These are phyloP conservation scores for Candida tetrigidarum DNA, from an alignment of 1,139 yeast genomes.

Conservation along the genomic window DNA sequence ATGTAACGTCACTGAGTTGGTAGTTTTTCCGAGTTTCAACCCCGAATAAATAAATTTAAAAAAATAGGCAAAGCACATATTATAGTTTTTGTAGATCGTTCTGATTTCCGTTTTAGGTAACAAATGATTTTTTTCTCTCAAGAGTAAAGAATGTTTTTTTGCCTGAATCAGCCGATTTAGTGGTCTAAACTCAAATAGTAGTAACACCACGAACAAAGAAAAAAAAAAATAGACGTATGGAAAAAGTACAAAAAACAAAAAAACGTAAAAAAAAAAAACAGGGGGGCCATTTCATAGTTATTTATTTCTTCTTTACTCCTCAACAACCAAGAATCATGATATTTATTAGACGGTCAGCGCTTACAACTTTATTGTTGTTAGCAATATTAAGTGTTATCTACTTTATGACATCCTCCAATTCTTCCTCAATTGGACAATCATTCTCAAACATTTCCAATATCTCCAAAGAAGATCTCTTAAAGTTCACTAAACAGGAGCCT, in stretches of 20 bases:
- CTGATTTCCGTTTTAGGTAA: not conserved
- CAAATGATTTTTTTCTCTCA: not conserved
- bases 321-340: too few relatives aligned
- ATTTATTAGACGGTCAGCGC: conserved; percentile 28
- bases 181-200: too few relatives aligned
- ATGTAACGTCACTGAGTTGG: not conserved
- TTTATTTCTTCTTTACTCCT: not conserved
- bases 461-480: conserved; percentile 7
- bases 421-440: conserved; percentile 21
- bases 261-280: not conserved
- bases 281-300: not conserved
- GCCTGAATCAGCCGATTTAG: not conserved
- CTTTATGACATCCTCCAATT: conserved; percentile 28
- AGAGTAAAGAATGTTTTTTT: not conserved
- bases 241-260: not conserved
- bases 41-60: too few relatives aligned
- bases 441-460: conserved; percentile 15
- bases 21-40: too few relatives aligned
- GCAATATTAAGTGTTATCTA: conserved; percentile 29
- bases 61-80: too few relatives aligned
- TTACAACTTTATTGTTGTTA: conserved; percentile 27
- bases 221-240: not conserved
- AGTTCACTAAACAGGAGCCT: conserved; percentile 3
- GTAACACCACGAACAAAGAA: too few relatives aligned
- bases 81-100: conserved; percentile 1